Base-by-base conservation (phyloP, 2,329 filamentous ascomycete species). In the Neofusicoccum kwambonambiense region DNA sequence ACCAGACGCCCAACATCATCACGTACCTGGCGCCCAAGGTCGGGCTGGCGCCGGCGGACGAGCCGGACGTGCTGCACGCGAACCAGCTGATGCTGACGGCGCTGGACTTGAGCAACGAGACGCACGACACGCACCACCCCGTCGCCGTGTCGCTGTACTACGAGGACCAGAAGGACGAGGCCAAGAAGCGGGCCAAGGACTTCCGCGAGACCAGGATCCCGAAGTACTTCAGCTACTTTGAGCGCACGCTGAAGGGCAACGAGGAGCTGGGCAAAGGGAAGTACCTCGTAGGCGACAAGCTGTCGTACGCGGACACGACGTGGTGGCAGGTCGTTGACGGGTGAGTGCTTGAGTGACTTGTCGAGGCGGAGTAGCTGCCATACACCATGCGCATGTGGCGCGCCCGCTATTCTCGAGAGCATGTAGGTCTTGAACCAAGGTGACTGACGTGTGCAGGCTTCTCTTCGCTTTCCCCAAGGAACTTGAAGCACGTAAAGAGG, bases 91-190 rank as follows among this genome's bases (percentile, higher is more conserved):
- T 84, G 0, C 76, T 93, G 65, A 93, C 90, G 3, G 88, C 89
- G 1, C 77, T 93, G 17, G 91, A 94, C 70, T 76, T 93, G 52
- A 86, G 85, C 71, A 87, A 89, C 69, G 91, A 93, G 77, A 75
- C 86, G 0, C 91, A 93, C 73, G 89, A 93, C 70, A 87, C 86
- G 31, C 91, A 94, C 74, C 91, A 94, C 71, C 91, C 91, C 0
- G 79, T 92, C 60, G 82, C 85, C 1, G 72, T 79, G 0, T 73
- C 75, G 1, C 73, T 84, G 4, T 90, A 88, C 74, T 94, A 93
- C 70, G 89, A 92, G 71, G 89, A 93, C 31, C 91, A 94, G 77
- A 91, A 89, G 74, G 79, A 82, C 0, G 90, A 91, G 73, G 82
- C 87, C 15, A 77, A 87, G 71, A 81, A 80, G 65, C 84, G 82